Base-by-base conservation (phyloP, 163 green algal genomes). In the Chlorella variabilis region DNA sequence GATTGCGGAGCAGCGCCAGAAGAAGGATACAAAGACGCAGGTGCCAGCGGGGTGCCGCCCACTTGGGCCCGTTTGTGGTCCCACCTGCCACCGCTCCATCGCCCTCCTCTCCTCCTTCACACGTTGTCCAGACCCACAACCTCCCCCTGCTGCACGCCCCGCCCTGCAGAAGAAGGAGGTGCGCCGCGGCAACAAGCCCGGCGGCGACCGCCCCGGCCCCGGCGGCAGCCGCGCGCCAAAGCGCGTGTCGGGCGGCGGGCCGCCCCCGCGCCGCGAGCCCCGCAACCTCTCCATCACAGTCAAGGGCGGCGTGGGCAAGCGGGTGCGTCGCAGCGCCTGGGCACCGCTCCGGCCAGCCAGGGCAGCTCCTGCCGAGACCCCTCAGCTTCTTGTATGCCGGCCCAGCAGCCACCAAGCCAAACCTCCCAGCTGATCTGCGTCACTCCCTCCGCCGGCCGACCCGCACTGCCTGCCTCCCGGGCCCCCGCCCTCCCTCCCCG, bases 1-100 rank as follows among this genome's bases (percentile, higher is more conserved):
- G 29, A 89, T 89, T 34, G 76, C 75, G 29, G 73, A 87, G 49
- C 75, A 86, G 73, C 63, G 79, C 34, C 4, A 42, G 1, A 86
- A 86, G 58, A 62, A 70, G 31, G 42, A 76, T 36, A 48, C 21
- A 29, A 4, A 39, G 45, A 51, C 25, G 51, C 49, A 77, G 75
- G 42, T 58, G 45, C 58, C 59, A 25, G 21, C 1, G 27, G 41
- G 42, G n/a, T n/a, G n/a, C n/a, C n/a, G n/a, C n/a, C n/a, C n/a
- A n/a, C n/a, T n/a, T n/a, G n/a, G n/a, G n/a, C n/a, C n/a, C n/a
- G n/a, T n/a, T n/a, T n/a, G n/a, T n/a, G n/a, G n/a, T n/a, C n/a
- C n/a, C n/a, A n/a, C n/a, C n/a, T n/a, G n/a, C n/a, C n/a, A n/a
- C n/a, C n/a, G n/a, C n/a, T n/a, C n/a, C n/a, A n/a, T n/a, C n/a